A percentile compares a stretch with the other conserved stretches of the same genome.
These are phyloP conservation scores for Meira nashicola DNA, from an alignment of 1,284 basidiomycete species.

Conservation along the genomic window DNA sequence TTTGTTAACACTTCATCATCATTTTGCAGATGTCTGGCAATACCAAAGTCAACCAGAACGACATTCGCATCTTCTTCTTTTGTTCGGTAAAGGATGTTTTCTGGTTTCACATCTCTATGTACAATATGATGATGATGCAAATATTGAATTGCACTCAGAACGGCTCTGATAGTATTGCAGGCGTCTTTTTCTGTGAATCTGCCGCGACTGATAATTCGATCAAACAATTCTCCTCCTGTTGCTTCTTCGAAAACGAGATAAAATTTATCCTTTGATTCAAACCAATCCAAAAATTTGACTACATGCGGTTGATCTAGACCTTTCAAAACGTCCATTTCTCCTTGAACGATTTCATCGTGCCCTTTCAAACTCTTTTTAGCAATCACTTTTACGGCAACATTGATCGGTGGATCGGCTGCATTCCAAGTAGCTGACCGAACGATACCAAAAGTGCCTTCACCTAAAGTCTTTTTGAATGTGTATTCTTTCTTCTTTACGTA, in stretches of 20 bases:
- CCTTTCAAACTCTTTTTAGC: slow-evolving; percentile 46
- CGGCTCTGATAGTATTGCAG: slow-evolving; percentile 38
- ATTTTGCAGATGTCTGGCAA: slow-evolving; percentile 53
- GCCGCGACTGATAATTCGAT: slow-evolving; percentile 46
- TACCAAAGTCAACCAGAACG: slow-evolving; percentile 76
- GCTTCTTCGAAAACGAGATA: slow-evolving; percentile 55
- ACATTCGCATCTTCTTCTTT: slow-evolving; percentile 59
- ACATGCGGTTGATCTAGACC: slow-evolving; percentile 48
- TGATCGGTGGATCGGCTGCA: slow-evolving; percentile 33
- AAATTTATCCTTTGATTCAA: slow-evolving; percentile 50
- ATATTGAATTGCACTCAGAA: slow-evolving; percentile 46
- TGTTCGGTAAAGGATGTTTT: slow-evolving; percentile 87
- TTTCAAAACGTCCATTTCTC: slow-evolving; percentile 50
- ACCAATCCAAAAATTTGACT: slow-evolving; percentile 60
- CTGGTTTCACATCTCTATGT: slow-evolving; percentile 58
- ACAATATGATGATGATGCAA: slow-evolving; percentile 49
- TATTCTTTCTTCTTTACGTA: slow-evolving; percentile 51
- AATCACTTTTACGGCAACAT: slow-evolving; percentile 50
- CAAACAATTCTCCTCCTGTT: slow-evolving; percentile 54
- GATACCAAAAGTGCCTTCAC: slow-evolving; percentile 49
- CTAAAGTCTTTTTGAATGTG: slow-evolving; percentile 48
- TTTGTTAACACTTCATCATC: slow-evolving; percentile 73
- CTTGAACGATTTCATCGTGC: slow-evolving; percentile 47
- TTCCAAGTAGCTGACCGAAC: slow-evolving; percentile 40
- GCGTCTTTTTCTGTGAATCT: slow-evolving; percentile 53